Percentiles rank a stretch among this genome's conserved stretches.
phyloP scores from a whole-genome alignment of 352 stramenopile genomes.

The Achlya hypogyna region DNA sequence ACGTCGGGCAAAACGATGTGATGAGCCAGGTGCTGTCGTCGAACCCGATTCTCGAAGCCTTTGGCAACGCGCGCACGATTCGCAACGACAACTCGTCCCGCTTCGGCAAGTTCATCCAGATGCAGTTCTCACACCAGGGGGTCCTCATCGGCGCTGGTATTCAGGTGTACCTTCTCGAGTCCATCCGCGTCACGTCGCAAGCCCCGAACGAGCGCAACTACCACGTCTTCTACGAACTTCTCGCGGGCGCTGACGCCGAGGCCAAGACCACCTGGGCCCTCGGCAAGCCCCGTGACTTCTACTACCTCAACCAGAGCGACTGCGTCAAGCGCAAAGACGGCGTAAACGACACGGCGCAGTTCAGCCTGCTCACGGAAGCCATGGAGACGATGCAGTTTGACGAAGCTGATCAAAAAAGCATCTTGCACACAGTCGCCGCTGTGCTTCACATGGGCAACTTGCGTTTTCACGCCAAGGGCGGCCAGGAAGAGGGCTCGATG shows the following conservation, averaged over 20 bases:
- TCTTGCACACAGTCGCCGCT: conserved; percentile 87
- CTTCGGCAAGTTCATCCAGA: conserved; percentile 98
- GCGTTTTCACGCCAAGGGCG: conserved; percentile 65
- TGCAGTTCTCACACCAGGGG: conserved; percentile 82
- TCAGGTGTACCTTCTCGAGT: conserved; percentile 95
- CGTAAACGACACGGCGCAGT: conserved; percentile 86
- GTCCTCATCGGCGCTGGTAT: conserved; percentile 86
- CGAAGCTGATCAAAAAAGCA: conserved; percentile 79
- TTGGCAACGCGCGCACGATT: conserved; percentile 96
- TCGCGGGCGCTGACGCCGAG: conserved; percentile 53
- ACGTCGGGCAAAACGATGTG: conserved; percentile 55
- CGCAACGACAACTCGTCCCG: conserved; percentile 95
- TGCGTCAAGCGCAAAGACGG: conserved; percentile 79
- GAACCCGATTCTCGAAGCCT: conserved; percentile 98
- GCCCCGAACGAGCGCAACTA: conserved; percentile 91
- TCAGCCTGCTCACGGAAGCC: conserved; percentile 57
- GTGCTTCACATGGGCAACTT: conserved; percentile 95
- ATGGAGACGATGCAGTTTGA: conserved; percentile 85
- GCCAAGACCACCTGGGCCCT: conserved; percentile 62
- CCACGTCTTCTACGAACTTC: conserved; percentile 95
- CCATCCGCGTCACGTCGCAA: conserved; percentile 91
- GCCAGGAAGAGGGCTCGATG: conserved; percentile 44
- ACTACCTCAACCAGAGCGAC: conserved; percentile 86
- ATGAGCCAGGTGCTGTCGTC: conserved; percentile 93
- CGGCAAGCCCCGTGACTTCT: conserved; percentile 53